phyloP scores from a whole-genome alignment of 2,329 filamentous ascomycete genomes.

The Ophiostoma novo-ulmi region DNA sequence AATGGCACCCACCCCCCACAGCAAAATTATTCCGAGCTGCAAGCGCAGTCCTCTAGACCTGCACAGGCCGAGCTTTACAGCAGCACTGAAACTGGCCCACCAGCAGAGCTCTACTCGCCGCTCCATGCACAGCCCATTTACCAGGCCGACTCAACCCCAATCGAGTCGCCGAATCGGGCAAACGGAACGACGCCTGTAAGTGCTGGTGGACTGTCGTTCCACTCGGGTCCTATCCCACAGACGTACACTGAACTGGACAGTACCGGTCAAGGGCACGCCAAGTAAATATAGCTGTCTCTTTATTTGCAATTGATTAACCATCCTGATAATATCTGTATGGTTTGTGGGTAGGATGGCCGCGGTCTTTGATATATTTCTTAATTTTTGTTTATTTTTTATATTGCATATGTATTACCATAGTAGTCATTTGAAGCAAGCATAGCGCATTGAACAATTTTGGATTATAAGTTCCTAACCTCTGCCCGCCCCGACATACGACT shows the following conservation, averaged over 20 bases:
- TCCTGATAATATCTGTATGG: not conserved
- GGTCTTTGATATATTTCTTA: too few species aligned
- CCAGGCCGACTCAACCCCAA: slow-evolving; percentile 26
- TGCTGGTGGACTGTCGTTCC: slow-evolving; percentile 31
- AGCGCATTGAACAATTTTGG: not conserved
- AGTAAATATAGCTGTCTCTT: not conserved
- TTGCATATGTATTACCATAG: not conserved
- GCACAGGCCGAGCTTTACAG: slow-evolving; percentile 29
- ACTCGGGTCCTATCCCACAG: slow-evolving; percentile 36
- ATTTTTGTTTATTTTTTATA: not conserved
- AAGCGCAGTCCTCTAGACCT: slow-evolving; percentile 23
- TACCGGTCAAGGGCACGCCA: not conserved
- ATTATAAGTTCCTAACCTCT: not conserved
- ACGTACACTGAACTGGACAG: slow-evolving; percentile 34
- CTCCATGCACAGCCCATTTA: slow-evolving; percentile 22
- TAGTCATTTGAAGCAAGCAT: not conserved
- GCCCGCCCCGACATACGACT: too few species aligned
- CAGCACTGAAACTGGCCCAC: slow-evolving; percentile 25
- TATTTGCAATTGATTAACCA: not conserved
- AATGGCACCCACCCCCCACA: slow-evolving; percentile 20
- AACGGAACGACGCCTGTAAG: not conserved
- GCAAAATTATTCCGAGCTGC: slow-evolving; percentile 29
- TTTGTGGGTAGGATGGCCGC: too few species aligned
- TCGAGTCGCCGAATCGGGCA: slow-evolving; percentile 16
- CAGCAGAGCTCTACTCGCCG: slow-evolving; percentile 20